phyloP scores from a whole-genome alignment of 2,329 filamentous ascomycete species.

The Colletotrichum musae region DNA sequence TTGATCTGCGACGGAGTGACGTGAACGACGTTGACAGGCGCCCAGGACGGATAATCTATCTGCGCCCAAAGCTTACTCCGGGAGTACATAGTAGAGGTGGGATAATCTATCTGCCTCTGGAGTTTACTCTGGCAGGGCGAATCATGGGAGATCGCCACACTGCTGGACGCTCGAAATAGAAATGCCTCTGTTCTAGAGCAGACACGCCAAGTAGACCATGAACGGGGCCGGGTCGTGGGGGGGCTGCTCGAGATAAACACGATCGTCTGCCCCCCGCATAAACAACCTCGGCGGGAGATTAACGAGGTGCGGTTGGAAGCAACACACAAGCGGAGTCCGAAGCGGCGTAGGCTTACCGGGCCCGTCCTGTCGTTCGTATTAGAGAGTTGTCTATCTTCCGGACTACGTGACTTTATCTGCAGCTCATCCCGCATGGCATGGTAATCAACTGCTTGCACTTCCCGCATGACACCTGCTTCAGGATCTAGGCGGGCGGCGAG shows the following conservation, averaged over 20 bases:
- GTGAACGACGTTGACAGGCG: neutral
- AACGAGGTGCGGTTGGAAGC: no score
- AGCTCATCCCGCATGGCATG: no score
- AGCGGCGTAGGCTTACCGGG: no score
- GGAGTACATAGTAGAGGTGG: neutral
- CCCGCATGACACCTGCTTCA: no score
- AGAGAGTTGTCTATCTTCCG: no score
- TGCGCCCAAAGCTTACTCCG: neutral
- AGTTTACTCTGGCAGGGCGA: neutral
- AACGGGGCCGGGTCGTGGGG: neutral
- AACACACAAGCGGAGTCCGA: no score
- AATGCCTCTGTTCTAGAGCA: neutral
- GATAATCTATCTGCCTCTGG: neutral
- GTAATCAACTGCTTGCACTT: no score
- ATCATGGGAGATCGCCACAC: neutral
- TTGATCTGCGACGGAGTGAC: constrained; percentile 10
- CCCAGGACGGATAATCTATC: constrained; percentile 17
- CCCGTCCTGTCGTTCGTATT: no score
- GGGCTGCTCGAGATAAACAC: constrained; percentile 10
- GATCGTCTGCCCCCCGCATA: no score
- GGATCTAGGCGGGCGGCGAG: no score
- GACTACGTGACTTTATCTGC: no score
- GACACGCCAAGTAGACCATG: constrained; percentile 8
- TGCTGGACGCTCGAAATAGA: constrained; percentile 11
- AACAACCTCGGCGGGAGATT: no score